phyloP scores from a whole-genome alignment of 192 early-diverging fungal genomes.

The Entomortierella parvispora region DNA sequence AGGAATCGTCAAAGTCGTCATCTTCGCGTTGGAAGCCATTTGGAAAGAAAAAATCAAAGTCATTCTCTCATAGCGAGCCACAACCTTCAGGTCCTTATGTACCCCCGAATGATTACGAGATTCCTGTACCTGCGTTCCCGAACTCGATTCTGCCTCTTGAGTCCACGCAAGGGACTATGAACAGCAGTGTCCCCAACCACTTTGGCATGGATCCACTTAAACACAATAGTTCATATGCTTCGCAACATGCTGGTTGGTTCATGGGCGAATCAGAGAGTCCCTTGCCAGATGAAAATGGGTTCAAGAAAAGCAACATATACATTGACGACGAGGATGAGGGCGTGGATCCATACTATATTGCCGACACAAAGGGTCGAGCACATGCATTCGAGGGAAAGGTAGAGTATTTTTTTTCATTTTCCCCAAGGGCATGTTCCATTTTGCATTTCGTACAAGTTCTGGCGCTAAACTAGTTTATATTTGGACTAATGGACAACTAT shows the following conservation, averaged over 20 bases:
- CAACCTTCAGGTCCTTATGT: slow-evolving; percentile 1
- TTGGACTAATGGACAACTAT: not conserved
- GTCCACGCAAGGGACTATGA: not conserved
- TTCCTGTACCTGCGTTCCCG: slow-evolving; percentile 9
- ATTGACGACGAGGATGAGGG: slow-evolving; percentile 31
- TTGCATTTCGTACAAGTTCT: no score
- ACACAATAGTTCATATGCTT: slow-evolving; percentile 3
- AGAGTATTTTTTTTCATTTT: not conserved
- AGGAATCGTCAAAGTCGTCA: not conserved
- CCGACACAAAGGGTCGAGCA: slow-evolving; percentile 35
- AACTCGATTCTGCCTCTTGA: not conserved
- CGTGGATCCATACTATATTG: slow-evolving; percentile 38
- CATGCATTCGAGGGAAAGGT: slow-evolving; percentile 38
- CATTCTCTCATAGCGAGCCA: slow-evolving; percentile 23
- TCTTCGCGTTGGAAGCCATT: slow-evolving; percentile 41
- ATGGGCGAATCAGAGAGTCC: slow-evolving; percentile 1
- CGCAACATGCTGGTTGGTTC: slow-evolving; percentile 21
- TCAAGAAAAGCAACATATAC: slow-evolving; percentile 7
- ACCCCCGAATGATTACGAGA: slow-evolving; percentile 10
- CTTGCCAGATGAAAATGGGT: not conserved
- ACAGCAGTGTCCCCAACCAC: not conserved
- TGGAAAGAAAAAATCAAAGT: slow-evolving; percentile 48
- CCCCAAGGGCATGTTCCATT: no score
- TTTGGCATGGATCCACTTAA: slow-evolving; percentile 9
- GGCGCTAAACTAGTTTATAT: not conserved